Base-by-base conservation (phyloP, 306 rosid species). In the Cucurbita ficifolia region DNA sequence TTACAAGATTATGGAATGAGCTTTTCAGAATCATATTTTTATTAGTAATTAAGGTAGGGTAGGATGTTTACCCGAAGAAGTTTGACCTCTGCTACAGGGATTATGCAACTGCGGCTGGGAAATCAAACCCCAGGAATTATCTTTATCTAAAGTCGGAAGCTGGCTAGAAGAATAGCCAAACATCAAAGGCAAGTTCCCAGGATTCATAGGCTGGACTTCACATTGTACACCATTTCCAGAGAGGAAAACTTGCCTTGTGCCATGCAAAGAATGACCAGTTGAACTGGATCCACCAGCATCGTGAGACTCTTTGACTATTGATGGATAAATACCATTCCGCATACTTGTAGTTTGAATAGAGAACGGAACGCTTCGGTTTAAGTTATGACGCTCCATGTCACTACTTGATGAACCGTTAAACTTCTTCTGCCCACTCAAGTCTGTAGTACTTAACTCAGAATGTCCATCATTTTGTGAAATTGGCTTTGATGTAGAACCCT, bases 101-200 rank as follows among this genome's bases (percentile, higher is more conserved):
- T 84, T 71, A 58, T 86, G 97, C 68, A 94, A 82, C 70, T 79
- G 96, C 80, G 97, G 75, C 76, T 82, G 96, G 75, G 96, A 72
- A 79, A 78, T 83, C 83, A 79, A 61, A 77, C 96, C 96, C 91
- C 91, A 79, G 4, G 96, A 81, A 46, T 80, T 82, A 81, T 94
- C 99, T 81, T 89, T 87, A 75, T 91, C 92, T 81, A 91, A 77
- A 80, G 76, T 75, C 5, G 96, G 99, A 79, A 94, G 87, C 84
- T 94, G 97, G 83, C 84, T 89, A 73, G 88, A 79, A n/a, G 97
- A 22, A 73, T 73, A 76, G 58, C 99, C 99, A 81, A 91, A 86
- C 95, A 88, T 85, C 74, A 85, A 77, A 4, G 90, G 90, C 90
- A 90, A 76, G 81, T 77, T 88, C 57, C 90, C 96, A 55, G 80